A percentile compares a stretch with the other conserved stretches of the same genome.
phyloP scores from a whole-genome alignment of 2,329 filamentous ascomycete genomes.

The Cercospora sp. region DNA sequence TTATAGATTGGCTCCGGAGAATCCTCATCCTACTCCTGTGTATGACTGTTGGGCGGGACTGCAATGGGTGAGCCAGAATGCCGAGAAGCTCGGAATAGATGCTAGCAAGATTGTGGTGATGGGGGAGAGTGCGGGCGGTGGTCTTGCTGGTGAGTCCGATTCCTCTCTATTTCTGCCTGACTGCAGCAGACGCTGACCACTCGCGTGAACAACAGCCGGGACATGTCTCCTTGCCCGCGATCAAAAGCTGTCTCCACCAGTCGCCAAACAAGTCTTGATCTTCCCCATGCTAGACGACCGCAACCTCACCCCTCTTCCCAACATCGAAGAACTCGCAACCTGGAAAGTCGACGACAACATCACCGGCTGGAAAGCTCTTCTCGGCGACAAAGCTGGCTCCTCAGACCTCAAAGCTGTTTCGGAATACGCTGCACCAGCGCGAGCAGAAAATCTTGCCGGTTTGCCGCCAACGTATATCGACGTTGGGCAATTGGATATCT shows the following conservation, averaged over 20 bases:
- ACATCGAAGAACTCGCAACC: constrained; percentile 39
- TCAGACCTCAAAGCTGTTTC: constrained; percentile 23
- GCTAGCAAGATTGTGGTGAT: constrained; percentile 19
- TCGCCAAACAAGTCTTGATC: constrained; percentile 44
- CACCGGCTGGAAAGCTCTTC: constrained; percentile 47
- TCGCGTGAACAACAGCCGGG: constrained; percentile 18
- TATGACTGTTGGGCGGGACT: constrained; percentile 27
- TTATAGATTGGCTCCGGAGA: constrained; percentile 30
- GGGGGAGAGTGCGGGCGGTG: constrained; percentile 25
- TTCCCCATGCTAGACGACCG: constrained; percentile 53
- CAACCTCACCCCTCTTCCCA: constrained; percentile 37
- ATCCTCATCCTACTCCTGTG: constrained; percentile 26
- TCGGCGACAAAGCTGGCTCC: constrained; percentile 32
- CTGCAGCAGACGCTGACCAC: background rate
- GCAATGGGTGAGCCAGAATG: constrained; percentile 22
- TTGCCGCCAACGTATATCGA: constrained; percentile 51
- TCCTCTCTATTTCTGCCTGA: background rate
- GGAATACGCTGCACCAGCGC: constrained; percentile 30
- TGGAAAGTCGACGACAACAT: constrained; percentile 45
- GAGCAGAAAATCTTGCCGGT: constrained; percentile 31
- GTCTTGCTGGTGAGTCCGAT: constrained; percentile 13
- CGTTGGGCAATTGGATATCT: constrained; percentile 47
- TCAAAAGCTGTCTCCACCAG: constrained; percentile 20
- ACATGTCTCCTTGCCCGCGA: constrained; percentile 30
- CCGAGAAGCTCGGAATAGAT: constrained; percentile 20